Evolutionary conservation across 148 eudicot genomes (phyloP).

Genomic region (Diospyros lotus): DNA sequence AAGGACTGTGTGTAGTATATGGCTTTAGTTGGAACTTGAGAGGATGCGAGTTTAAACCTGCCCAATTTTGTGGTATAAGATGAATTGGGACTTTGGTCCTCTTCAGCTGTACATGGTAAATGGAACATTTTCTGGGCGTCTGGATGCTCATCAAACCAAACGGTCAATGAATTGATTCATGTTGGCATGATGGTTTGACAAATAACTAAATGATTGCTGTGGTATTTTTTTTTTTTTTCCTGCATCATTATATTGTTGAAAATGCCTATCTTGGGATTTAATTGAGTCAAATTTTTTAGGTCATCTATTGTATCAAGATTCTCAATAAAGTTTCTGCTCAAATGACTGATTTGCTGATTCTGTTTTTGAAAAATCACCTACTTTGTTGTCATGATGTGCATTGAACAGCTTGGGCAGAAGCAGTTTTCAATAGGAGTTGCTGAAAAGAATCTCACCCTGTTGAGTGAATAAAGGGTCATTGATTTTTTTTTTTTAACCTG

Average conservation of each 20-base stretch:
- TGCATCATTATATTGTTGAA: neutral
- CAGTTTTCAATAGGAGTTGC: neutral
- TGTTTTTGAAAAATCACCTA: neutral
- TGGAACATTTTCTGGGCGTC: neutral
- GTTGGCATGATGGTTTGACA: no score
- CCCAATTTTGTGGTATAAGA: neutral
- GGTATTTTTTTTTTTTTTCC: neutral
- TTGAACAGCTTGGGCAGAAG: neutral
- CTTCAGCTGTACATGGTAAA: neutral
- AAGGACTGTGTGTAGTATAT: neutral
- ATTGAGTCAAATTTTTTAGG: neutral
- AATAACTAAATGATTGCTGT: no score
- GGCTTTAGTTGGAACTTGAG: neutral
- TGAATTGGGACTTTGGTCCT: neutral
- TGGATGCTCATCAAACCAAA: neutral
- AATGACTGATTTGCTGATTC: neutral
- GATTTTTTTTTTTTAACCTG: no score
- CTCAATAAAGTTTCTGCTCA: neutral
- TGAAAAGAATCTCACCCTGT: neutral
- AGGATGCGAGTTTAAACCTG: no score
- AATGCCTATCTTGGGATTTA: neutral
- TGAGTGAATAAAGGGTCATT: no score
- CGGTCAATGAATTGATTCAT: neutral
- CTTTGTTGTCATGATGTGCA: neutral
- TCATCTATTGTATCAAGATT: neutral